These are phyloP conservation scores for Circinella minor DNA, from an alignment of 371 early-diverging fungal genomes.

Conservation along the genomic window DNA sequence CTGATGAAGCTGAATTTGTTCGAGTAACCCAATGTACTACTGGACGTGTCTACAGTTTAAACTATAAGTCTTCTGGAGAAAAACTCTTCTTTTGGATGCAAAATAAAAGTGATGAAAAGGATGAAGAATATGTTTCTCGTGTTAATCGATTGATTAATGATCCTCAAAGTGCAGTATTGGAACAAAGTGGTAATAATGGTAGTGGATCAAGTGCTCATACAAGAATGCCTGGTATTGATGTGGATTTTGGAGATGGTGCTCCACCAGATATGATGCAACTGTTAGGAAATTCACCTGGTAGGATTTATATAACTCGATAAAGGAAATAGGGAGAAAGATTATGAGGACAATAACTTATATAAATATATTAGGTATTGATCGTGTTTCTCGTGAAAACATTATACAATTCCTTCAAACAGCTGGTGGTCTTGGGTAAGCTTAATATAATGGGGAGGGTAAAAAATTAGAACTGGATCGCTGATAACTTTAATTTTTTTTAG, in stretches of 20 bases:
- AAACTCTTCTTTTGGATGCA: slow-evolving; percentile 88
- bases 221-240: slow-evolving; percentile 22
- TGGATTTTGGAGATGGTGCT: slow-evolving; percentile 22
- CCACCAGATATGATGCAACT: slow-evolving; percentile 44
- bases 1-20: slow-evolving; percentile 77
- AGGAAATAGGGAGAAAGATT: neutral
- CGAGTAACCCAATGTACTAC: slow-evolving; percentile 69
- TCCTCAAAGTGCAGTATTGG: slow-evolving; percentile 44
- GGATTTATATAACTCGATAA: too few relatives aligned
- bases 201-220: slow-evolving; percentile 22
- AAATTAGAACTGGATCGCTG: too few relatives aligned
- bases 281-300: slow-evolving; percentile 35
- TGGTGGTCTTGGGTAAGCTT: slow-evolving; percentile 45
- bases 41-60: slow-evolving; percentile 77
- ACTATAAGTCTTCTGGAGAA: slow-evolving; percentile 76
- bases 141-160: slow-evolving; percentile 68
- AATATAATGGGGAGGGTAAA: too few relatives aligned
- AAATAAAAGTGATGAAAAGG: slow-evolving; percentile 61
- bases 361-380: neutral
- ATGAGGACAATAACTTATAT: neutral
- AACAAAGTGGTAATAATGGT: slow-evolving; percentile 9
- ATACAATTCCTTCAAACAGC: slow-evolving; percentile 54
- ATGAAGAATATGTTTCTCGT: slow-evolving; percentile 53
- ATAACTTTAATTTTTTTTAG: neutral
- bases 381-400: slow-evolving; percentile 49